phyloP scores from a whole-genome alignment of 768 basidiomycete species.

The Termitomyces sp. region DNA sequence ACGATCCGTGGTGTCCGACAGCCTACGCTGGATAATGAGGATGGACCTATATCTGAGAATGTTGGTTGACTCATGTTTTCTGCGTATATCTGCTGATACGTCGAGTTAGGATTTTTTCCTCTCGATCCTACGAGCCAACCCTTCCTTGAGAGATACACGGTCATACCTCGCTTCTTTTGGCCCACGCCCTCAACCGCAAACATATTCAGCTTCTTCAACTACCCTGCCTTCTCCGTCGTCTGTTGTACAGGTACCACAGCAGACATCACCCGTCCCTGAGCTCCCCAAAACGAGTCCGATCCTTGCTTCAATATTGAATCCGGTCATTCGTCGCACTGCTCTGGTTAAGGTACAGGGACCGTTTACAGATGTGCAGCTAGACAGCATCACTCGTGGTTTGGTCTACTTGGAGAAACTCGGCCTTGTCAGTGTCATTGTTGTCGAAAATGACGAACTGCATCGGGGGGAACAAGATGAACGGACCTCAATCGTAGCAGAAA shows the following conservation, averaged over 20 bases:
- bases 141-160: conserved; percentile 85
- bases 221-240: conserved; percentile 23
- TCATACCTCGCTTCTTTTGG: conserved; percentile 92
- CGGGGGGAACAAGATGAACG: conserved; percentile 71
- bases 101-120: conserved; percentile 84
- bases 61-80: conserved; percentile 27
- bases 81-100: conserved; percentile 9
- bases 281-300: conserved; percentile 45
- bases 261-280: conserved; percentile 31
- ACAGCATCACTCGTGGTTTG: conserved; percentile 90
- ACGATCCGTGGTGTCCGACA: conserved; percentile 35
- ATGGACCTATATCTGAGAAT: conserved; percentile 42
- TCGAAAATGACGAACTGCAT: conserved; percentile 78
- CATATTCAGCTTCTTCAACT: conserved; percentile 19
- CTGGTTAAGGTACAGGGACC: conserved; percentile 97
- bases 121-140: conserved; percentile 89
- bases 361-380: conserved; percentile 87
- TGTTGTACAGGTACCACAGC: conserved; percentile 19
- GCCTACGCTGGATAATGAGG: conserved; percentile 30
- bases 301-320: conserved; percentile 76
- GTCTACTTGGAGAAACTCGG: conserved; percentile 96
- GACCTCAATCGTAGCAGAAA: conserved; percentile 64
- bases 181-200: conserved; percentile 42
- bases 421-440: conserved; percentile 90
- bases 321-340: conserved; percentile 79